A percentile compares a stretch with the other conserved stretches of the same genome.
Evolutionary conservation across 2,329 filamentous ascomycete genomes (phyloP).

Genomic region (Sporothrix humicola): DNA sequence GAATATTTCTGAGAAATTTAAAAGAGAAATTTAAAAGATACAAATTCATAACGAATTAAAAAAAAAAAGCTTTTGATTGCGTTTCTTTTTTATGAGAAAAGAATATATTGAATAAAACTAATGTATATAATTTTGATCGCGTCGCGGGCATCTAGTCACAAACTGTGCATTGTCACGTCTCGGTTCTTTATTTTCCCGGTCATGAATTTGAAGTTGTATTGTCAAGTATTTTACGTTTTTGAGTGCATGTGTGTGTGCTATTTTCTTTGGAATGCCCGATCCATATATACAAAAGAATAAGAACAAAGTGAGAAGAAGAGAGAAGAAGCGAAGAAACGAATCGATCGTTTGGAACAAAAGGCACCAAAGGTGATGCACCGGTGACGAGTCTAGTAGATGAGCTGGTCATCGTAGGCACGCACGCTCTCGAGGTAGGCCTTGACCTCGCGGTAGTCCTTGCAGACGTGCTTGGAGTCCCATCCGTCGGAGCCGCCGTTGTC

Average conservation of each 20-base stretch:
- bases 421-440: slow-evolving; percentile 52
- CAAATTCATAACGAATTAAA: too few species aligned
- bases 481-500: slow-evolving; percentile 54
- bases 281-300: slow-evolving; percentile 24
- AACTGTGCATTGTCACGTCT: too few species aligned
- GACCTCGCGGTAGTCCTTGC: slow-evolving; percentile 52
- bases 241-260: background rate
- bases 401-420: slow-evolving; percentile 52
- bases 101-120: too few species aligned
- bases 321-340: background rate
- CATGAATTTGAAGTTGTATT: slow-evolving; percentile 9
- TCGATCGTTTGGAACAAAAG: background rate
- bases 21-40: too few species aligned
- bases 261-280: slow-evolving; percentile 20
- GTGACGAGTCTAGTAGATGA: slow-evolving; percentile 47
- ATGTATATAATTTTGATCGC: too few species aligned
- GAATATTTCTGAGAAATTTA: too few species aligned
- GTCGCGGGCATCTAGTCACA: too few species aligned
- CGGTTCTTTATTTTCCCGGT: slow-evolving; percentile 6
- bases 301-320: background rate
- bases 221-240: slow-evolving; percentile 1
- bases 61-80: too few species aligned
- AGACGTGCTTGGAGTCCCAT: slow-evolving; percentile 55
- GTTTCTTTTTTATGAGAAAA: too few species aligned
- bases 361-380: background rate